A percentile compares a stretch with the other conserved stretches of the same genome.
Evolutionary conservation across 169 alveolate species (phyloP).

Genomic region (Theileria orientalis): DNA sequence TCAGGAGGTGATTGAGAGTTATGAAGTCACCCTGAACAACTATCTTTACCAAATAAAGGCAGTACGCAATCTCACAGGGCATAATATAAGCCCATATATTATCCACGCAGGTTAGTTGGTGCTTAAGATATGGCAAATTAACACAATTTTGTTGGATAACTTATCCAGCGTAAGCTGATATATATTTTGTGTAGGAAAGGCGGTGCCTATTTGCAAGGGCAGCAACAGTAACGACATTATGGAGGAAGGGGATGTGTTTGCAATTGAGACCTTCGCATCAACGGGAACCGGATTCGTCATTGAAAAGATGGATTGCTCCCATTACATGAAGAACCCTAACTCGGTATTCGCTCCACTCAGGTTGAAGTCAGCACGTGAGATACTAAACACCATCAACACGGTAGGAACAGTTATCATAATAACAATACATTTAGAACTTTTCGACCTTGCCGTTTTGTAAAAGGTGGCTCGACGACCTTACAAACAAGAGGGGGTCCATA

Average conservation of each 20-base stretch:
- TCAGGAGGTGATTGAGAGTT: constrained; percentile 96
- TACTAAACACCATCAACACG: constrained; percentile 88
- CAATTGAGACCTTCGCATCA: constrained; percentile 99
- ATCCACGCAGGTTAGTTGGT: constrained; percentile 91
- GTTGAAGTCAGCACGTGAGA: constrained; percentile 89
- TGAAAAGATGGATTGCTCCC: constrained; percentile 91
- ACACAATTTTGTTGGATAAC: no score
- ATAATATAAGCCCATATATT: constrained; percentile 93
- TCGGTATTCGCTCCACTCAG: constrained; percentile 87
- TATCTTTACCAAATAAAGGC: constrained; percentile 92
- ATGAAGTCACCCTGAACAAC: constrained; percentile 93
- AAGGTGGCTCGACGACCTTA: constrained; percentile 97
- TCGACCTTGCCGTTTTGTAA: constrained; percentile 98
- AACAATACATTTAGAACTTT: constrained; percentile 76
- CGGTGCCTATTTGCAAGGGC: constrained; percentile 97
- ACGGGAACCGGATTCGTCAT: constrained; percentile 95
- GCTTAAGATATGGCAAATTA: neutral
- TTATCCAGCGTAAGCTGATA: no score
- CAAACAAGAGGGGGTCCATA: constrained; percentile 90
- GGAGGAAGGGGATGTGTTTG: constrained; percentile 99
- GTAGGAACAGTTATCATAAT: constrained; percentile 27
- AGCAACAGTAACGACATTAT: constrained; percentile 87
- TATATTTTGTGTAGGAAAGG: constrained; percentile 80
- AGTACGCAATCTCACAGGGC: constrained; percentile 97
- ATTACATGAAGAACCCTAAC: constrained; percentile 95